Percentiles rank a stretch among this genome's conserved stretches.
Conservation (phyloP, 2,329 filamentous ascomycete species). For the Tolypocladium album region DNA sequence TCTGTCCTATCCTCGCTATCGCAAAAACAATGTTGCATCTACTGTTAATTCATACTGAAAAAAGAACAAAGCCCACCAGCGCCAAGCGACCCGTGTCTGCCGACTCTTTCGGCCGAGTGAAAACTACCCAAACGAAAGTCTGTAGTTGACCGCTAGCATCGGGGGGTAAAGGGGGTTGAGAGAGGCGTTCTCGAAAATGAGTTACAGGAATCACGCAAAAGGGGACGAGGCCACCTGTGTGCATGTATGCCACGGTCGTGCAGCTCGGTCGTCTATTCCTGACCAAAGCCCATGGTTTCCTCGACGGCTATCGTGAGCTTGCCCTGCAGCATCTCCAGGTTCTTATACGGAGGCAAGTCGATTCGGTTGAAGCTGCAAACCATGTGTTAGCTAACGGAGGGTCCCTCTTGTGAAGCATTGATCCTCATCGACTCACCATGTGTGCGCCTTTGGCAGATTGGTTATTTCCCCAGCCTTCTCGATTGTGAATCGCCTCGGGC, state of each 20-base stretch:
- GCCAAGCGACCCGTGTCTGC: constrained; percentile 18
- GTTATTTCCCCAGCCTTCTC: constrained; percentile 89
- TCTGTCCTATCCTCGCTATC: neutral
- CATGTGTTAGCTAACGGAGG: neutral
- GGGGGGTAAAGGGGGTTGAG: neutral
- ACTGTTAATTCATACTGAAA: constrained; percentile 5
- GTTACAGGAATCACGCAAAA: neutral
- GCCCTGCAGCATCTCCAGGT: constrained; percentile 68
- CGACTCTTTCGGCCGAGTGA: constrained; percentile 18
- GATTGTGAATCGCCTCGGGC: constrained; percentile 90
- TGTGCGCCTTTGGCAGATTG: constrained; percentile 93
- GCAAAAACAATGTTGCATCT: neutral
- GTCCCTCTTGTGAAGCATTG: neutral
- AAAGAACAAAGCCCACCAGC: constrained; percentile 14
- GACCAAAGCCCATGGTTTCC: constrained; percentile 96
- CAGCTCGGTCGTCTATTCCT: constrained; percentile 55
- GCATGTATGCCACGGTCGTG: neutral
- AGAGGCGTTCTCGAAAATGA: neutral
- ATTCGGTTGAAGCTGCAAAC: constrained; percentile 87
- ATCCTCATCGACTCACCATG: constrained; percentile 57
- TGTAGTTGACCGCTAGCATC: constrained; percentile 2
- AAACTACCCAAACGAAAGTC: constrained; percentile 17
- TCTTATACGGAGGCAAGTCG: constrained; percentile 89
- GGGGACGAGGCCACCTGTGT: neutral
- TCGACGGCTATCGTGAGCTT: constrained; percentile 97